phyloP scores from a whole-genome alignment of 2,329 filamentous ascomycete species.

The Pleoardoris graminearum region DNA sequence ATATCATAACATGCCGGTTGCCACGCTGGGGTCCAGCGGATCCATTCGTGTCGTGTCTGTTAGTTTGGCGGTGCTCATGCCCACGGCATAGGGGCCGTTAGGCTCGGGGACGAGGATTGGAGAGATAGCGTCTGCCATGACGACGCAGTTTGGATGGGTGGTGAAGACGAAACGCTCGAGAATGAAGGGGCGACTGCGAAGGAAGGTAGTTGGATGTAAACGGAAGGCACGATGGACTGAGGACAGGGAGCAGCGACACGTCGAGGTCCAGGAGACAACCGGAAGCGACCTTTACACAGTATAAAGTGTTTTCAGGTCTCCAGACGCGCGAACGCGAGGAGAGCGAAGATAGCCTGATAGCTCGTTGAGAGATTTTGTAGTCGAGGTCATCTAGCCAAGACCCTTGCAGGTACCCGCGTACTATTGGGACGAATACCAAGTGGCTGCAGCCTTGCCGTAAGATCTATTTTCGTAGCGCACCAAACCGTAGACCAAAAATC shows the following conservation, averaged over 20 bases:
- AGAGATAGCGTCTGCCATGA: background rate
- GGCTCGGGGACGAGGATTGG: conserved; percentile 16
- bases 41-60: conserved; percentile 16
- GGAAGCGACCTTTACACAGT: background rate
- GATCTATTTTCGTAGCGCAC: background rate
- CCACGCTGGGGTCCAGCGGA: conserved; percentile 14
- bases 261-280: too few relatives aligned
- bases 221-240: too few relatives aligned
- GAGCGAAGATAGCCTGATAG: background rate
- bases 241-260: too few relatives aligned
- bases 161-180: too few relatives aligned
- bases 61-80: conserved; percentile 11
- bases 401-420: background rate
- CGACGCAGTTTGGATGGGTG: background rate
- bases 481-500: background rate
- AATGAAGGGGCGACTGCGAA: too few relatives aligned
- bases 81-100: conserved; percentile 14
- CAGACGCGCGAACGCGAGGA: conserved; percentile 2
- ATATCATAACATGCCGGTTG: conserved; percentile 17
- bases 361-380: background rate
- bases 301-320: background rate
- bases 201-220: too few relatives aligned
- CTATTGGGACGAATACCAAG: background rate
- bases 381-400: conserved; percentile 6
- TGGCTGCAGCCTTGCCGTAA: background rate